A percentile compares a stretch with the other conserved stretches of the same genome.
Conservation (phyloP, 2,329 filamentous ascomycete species). For the Epichloe sibirici region DNA sequence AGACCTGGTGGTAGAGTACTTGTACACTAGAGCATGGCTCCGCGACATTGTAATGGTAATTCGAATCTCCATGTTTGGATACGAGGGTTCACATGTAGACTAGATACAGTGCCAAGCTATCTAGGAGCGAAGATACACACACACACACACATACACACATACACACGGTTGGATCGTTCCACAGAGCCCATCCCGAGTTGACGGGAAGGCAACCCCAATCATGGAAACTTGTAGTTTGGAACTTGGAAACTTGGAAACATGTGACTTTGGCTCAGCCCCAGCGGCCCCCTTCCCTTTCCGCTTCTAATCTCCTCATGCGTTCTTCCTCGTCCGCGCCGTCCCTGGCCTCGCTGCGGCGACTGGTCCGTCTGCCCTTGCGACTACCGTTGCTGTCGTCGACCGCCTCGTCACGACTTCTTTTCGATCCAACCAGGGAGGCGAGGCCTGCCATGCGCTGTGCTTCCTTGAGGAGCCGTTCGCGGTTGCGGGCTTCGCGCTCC, state of each 20-base stretch:
- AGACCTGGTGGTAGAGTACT: constrained; percentile 41
- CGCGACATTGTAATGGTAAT: too few relatives aligned
- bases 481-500: constrained; percentile 54
- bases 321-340: constrained; percentile 37
- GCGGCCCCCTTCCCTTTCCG: constrained; percentile 43
- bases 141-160: not conserved
- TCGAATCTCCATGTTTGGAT: too few relatives aligned
- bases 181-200: too few relatives aligned
- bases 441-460: constrained; percentile 51
- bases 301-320: constrained; percentile 43
- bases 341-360: constrained; percentile 36
- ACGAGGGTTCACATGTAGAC: too few relatives aligned
- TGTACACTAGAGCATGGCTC: too few relatives aligned
- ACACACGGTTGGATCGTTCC: not conserved
- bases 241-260: not conserved
- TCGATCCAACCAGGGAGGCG: constrained; percentile 31
- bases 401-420: constrained; percentile 38
- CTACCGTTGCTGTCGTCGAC: constrained; percentile 22
- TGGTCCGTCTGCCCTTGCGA: constrained; percentile 29
- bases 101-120: not conserved
- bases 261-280: constrained; percentile 28
- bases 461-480: constrained; percentile 56
- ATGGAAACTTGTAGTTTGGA: too few relatives aligned
- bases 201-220: too few relatives aligned
- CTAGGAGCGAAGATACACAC: not conserved